Evolutionary conservation across 2,329 filamentous ascomycete species (phyloP).

Genomic region (Calonectria pseudoreteaudii): DNA sequence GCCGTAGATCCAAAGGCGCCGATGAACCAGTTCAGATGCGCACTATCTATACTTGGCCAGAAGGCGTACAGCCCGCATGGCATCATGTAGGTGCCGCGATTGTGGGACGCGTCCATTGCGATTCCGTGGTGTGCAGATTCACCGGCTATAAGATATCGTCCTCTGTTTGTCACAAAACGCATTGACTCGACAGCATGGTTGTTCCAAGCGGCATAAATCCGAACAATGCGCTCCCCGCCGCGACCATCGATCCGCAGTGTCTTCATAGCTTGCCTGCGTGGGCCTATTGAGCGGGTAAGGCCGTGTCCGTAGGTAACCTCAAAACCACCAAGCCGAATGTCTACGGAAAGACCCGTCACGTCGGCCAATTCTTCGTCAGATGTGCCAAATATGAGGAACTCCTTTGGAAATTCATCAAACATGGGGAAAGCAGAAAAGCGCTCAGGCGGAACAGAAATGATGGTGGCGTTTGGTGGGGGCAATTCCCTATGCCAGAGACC

Average conservation of each 20-base stretch:
- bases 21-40: background rate
- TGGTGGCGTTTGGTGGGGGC: background rate
- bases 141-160: background rate
- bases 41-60: background rate
- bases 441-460: background rate
- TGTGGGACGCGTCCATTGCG: background rate
- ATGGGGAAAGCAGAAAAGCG: too few species aligned
- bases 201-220: background rate
- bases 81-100: background rate
- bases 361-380: slow-evolving; percentile 3
- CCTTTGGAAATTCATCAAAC: background rate
- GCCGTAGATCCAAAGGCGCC: background rate
- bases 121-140: background rate
- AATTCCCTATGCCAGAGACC: slow-evolving; percentile 12
- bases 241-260: background rate
- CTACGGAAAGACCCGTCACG: background rate
- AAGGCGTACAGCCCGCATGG: slow-evolving; percentile 1
- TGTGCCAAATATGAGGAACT: slow-evolving; percentile 12
- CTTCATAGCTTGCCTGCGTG: slow-evolving; percentile 1
- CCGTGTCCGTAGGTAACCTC: slow-evolving; percentile 13
- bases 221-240: background rate
- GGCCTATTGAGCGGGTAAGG: background rate
- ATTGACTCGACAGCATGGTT: background rate
- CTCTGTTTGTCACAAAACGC: background rate
- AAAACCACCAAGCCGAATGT: slow-evolving; percentile 12